Evolutionary conservation across 768 basidiomycete species (phyloP), one percentile per base, ranked within the genome.

Genomic region (Pholiota molesta): DNA sequence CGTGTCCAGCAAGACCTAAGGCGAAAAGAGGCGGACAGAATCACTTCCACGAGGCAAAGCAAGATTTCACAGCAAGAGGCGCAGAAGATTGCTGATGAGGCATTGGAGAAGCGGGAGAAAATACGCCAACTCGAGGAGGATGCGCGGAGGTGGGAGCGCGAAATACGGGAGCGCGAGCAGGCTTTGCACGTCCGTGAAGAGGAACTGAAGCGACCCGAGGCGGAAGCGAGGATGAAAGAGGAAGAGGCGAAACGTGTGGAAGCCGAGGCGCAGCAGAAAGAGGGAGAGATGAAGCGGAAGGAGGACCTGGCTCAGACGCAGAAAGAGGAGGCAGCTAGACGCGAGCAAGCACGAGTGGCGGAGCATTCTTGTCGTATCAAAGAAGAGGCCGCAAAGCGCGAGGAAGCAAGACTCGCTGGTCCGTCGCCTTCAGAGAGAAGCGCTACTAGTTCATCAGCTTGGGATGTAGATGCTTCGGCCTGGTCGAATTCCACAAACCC

Each of bases 71-170:
- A 74, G 68, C 57, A 64, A 44, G 69, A 74, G 56, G 62, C 68
- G 35, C 60, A 68, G 61, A 62, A 67, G 60, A 65, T 73, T 52
- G 67, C 73, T 14, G 64, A 66, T 37, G 35, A 70, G 33, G 60
- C 63, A 42, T 55, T 64, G 52, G 45, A 66, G 62, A 61, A 65
- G 52, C 71, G 71, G 54, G 68, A 71, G 42, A 74, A 76, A 51
- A 69, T 70, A 0, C 72, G 58, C 52, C 59, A 62, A 35, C 74
- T 73, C 55, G 77, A 81, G 53, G 72, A 68, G 37, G 76, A 76
- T 39, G 55, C 62, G 2, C 59, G 60, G 57, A 62, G 63, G 52
- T 74, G 72, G 58, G 77, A 81, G 55, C 68, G 66, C 23, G 77
- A 77, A 39, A n/a, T n/a, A n/a, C n/a, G n/a, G n/a, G n/a, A n/a